Evolutionary conservation across 768 basidiomycete species (phyloP), one percentile per base, ranked within the genome.

Genomic region (Gyrodon lividus): DNA sequence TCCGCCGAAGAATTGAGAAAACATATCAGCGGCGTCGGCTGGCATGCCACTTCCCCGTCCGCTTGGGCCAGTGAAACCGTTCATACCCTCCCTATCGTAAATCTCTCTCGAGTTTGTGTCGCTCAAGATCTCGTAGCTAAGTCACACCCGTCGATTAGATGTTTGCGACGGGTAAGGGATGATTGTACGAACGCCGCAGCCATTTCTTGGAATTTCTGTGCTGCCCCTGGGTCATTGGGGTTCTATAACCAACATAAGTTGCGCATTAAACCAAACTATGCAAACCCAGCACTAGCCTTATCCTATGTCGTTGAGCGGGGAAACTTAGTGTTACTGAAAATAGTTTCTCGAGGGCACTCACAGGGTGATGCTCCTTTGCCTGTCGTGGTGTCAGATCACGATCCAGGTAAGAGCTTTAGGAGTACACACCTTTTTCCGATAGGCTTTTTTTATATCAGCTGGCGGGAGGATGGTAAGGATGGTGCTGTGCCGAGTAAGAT

Each of bases 391-490:
- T 66, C 31, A 68, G 52, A 50, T 57, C 38, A 58, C 19, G 9
- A 10, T 37, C 23, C 30, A 17, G 24, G 22, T 13, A 22, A 41
- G 16, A 53, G 46, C 35, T 46, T 56, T 49, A 42, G 31, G 31
- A 50, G 28, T 30, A 67, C 61, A 59, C 73, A 91, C 92, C 84
- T 94, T 95, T 74, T 82, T 89, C 67, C 88, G 86, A 67, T 98
- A 98, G 14, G 94, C 94, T 65, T 89, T 91, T 72, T 94, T 95
- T 61, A 98, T 92, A 56, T 98, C 92, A 58, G 77, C 90, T 87
- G 57, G 33, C 43, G 16, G 50, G 54, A 47, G 40, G 38, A 22
- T 41, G 26, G 39, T 61, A 43, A 63, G 59, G 28, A 39, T 6
- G 41, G 43, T 10, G 13, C 26, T 6, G 46, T n/a, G 39, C 46